phyloP scores from a whole-genome alignment of 768 basidiomycete genomes.

The Podaxis sp. region DNA sequence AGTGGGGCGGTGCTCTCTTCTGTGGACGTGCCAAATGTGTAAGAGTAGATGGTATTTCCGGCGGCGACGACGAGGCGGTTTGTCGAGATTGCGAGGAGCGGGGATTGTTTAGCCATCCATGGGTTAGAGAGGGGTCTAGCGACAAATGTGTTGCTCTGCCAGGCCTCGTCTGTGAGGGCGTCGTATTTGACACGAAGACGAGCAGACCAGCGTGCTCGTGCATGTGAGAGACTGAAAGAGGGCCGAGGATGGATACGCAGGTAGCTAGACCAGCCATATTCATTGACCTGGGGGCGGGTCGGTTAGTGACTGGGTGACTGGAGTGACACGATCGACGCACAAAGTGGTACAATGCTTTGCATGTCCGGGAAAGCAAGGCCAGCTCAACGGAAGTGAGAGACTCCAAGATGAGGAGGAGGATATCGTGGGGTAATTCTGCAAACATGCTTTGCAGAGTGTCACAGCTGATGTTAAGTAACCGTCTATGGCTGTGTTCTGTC shows the following conservation, averaged over 20 bases:
- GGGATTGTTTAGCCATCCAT: slow-evolving; percentile 59
- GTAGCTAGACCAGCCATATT: slow-evolving; percentile 60
- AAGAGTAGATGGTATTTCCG: slow-evolving; percentile 57
- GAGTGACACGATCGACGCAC: slow-evolving; percentile 35
- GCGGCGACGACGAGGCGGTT: slow-evolving; percentile 63
- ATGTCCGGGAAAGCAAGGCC: slow-evolving; percentile 38
- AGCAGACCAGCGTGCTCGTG: slow-evolving; percentile 45
- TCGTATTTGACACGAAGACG: slow-evolving; percentile 49
- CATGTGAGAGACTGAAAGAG: slow-evolving; percentile 49
- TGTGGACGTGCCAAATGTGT: slow-evolving; percentile 38
- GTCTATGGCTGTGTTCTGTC: too few relatives aligned
- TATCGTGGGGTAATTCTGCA: slow-evolving; percentile 49
- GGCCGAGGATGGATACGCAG: slow-evolving; percentile 51
- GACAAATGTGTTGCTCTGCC: slow-evolving; percentile 51
- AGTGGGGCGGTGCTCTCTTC: slow-evolving; percentile 37
- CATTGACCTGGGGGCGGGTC: slow-evolving; percentile 45
- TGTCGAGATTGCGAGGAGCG: slow-evolving; percentile 52
- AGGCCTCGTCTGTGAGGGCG: slow-evolving; percentile 50
- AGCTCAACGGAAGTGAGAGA: slow-evolving; percentile 45
- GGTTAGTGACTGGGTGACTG: slow-evolving; percentile 2
- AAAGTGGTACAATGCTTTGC: slow-evolving; percentile 36
- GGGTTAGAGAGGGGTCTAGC: slow-evolving; percentile 63
- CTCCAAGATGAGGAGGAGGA: slow-evolving; percentile 54
- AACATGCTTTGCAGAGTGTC: slow-evolving; percentile 22
- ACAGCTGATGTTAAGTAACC: too few relatives aligned